Evolutionary conservation across 108 stramenopile genomes (phyloP), one percentile per base, ranked within the genome.

Genomic region (Schizochytrium sp.): DNA sequence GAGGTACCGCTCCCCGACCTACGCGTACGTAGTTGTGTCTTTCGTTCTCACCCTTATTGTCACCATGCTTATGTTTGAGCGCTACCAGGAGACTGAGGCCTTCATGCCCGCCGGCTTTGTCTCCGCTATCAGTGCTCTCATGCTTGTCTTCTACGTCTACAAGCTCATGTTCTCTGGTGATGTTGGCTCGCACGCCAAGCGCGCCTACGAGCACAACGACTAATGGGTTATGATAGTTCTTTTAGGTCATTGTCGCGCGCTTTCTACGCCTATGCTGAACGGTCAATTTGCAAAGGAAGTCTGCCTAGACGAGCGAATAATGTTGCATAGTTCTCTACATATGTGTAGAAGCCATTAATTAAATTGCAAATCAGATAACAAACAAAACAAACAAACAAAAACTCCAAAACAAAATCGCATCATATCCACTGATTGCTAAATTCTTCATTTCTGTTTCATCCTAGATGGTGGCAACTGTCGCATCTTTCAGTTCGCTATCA

Each of bases 191-290:
- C 47, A 55, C 76, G 76, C 76, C 47, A 55, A 83, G 76, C 76
- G 76, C 28, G 76, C 76, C 47, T 83, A 83, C 76, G 53, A 83
- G 76, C 76, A 83, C 76, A 83, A 83, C 50, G 76, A 83, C 76
- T 83, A 83, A 83, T 55, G 47, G 12, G 47, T 53, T 10, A 12
- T 83, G 10, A 28, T 83, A 28, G 10, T n/a, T 5, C n/a, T 42
- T n/a, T 10, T 72, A 42, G 42, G 72, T 7, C 72, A 41, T 72
- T 72, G n/a, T 60, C n/a, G 59, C 59, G 19, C 59, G 19, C 17
- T 17, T n/a, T 60, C 59, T 60, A 19, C 59, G 19, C 59, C n/a
- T n/a, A 41, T 72, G 57, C 57, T 15, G 17, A 17, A 58, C 10
- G 38, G 72, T 8, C 8, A 41, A 41, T 41, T 41, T 72, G n/a